Conservation (phyloP, 2,329 filamentous ascomycete species). For the Aspergillus fijiensis region DNA sequence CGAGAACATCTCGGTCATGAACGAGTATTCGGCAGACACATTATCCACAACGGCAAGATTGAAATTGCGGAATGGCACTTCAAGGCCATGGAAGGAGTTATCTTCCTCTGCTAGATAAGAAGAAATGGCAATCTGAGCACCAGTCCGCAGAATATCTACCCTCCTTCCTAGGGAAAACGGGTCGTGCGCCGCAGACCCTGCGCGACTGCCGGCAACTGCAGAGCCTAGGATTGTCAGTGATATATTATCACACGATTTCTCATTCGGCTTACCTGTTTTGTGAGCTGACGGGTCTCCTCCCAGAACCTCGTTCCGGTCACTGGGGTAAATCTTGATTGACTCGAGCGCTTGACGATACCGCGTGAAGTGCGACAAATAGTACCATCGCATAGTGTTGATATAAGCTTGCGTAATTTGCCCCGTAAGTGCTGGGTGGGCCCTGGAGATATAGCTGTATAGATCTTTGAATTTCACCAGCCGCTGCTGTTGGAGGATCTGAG, state of each 20-base stretch:
- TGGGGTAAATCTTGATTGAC: constrained; percentile 76
- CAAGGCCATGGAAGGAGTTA: constrained; percentile 78
- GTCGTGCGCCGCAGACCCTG: constrained; percentile 61
- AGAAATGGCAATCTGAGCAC: constrained; percentile 72
- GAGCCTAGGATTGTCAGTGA: constrained; percentile 29
- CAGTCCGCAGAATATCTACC: constrained; percentile 74
- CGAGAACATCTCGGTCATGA: constrained; percentile 85
- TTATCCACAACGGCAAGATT: constrained; percentile 94
- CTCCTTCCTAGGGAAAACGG: constrained; percentile 85
- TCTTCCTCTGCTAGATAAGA: constrained; percentile 92
- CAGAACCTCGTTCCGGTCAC: constrained; percentile 81
- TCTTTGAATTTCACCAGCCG: constrained; percentile 87
- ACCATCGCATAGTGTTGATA: constrained; percentile 98
- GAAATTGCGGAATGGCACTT: constrained; percentile 89
- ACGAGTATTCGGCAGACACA: constrained; percentile 89
- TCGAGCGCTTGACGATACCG: constrained; percentile 81
- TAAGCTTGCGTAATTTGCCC: constrained; percentile 92
- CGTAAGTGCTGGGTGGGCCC: constrained; percentile 77
- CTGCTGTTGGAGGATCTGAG: constrained; percentile 93
- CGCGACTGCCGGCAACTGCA: constrained; percentile 41
- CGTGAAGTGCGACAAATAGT: constrained; percentile 87
- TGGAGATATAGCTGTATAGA: constrained; percentile 79
- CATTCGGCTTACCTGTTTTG: constrained; percentile 49
- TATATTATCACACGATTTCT: neutral
- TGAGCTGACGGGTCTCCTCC: constrained; percentile 73